Evolutionary conservation across 2,329 filamentous ascomycete genomes (phyloP).

Genomic region (Daldinia sp.): DNA sequence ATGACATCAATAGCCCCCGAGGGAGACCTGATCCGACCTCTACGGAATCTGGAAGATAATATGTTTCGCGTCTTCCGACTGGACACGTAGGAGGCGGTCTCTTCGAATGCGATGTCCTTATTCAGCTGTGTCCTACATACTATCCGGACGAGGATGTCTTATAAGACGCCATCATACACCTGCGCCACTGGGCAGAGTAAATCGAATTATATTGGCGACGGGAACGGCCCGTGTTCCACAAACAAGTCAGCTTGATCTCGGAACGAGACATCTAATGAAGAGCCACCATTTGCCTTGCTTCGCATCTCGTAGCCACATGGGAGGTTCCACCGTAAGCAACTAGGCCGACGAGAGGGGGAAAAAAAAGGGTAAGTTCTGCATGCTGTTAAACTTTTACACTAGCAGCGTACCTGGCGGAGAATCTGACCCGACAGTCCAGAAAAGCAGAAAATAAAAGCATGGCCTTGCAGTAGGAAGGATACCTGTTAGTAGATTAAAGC

Average conservation of each 20-base stretch:
- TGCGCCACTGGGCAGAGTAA: neutral
- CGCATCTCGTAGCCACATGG: conserved; percentile 1
- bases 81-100: neutral
- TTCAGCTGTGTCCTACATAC: neutral
- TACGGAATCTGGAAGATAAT: neutral
- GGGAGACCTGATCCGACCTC: neutral
- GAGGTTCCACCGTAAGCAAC: conserved; percentile 1
- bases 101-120: neutral
- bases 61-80: neutral
- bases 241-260: conserved; percentile 8
- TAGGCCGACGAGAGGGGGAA: neutral
- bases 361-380: neutral
- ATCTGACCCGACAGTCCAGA: conserved; percentile 8
- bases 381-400: neutral
- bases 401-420: neutral
- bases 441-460: conserved; percentile 16
- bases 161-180: conserved; percentile 4
- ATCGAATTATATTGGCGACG: conserved; percentile 19
- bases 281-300: conserved; percentile 14
- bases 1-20: conserved; percentile 29
- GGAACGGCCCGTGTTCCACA: conserved; percentile 31
- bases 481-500: conserved; percentile 18
- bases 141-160: neutral
- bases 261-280: conserved; percentile 4
- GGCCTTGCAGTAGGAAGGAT: conserved; percentile 16